Evolutionary conservation across 768 basidiomycete species (phyloP).

Genomic region (Trametes meyenii): DNA sequence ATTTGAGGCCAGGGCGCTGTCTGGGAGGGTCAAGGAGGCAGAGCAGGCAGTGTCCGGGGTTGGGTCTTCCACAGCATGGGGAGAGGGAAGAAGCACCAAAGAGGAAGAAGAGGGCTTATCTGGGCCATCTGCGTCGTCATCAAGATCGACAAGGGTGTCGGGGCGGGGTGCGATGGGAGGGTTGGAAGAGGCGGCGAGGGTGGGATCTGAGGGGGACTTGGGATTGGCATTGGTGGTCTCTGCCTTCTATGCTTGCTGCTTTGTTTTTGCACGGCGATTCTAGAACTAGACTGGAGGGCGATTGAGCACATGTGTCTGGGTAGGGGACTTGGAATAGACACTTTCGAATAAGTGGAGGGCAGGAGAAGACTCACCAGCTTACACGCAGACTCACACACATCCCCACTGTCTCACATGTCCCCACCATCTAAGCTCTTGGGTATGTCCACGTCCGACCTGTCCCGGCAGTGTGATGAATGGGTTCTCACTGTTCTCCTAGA

Average conservation of each 20-base stretch:
- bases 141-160: background rate
- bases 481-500: slow-evolving; percentile 76
- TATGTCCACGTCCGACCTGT: no score
- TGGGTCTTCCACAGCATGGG: background rate
- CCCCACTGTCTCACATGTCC: no score
- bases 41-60: no score
- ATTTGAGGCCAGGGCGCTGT: background rate
- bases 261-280: slow-evolving; percentile 88
- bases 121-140: slow-evolving; percentile 9
- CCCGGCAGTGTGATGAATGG: slow-evolving; percentile 88
- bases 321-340: no score
- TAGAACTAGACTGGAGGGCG: slow-evolving; percentile 81
- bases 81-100: slow-evolving; percentile 4
- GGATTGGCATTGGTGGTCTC: slow-evolving; percentile 19
- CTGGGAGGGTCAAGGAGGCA: background rate
- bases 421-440: no score
- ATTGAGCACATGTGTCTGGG: no score
- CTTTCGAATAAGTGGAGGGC: no score
- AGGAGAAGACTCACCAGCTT: no score
- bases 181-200: slow-evolving; percentile 5
- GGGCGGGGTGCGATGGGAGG: background rate
- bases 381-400: no score
- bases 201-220: background rate
- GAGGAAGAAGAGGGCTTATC: slow-evolving; percentile 7
- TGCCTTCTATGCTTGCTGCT: slow-evolving; percentile 58